phyloP scores from a whole-genome alignment of 371 early-diverging fungal species.

The Circinella minor region DNA sequence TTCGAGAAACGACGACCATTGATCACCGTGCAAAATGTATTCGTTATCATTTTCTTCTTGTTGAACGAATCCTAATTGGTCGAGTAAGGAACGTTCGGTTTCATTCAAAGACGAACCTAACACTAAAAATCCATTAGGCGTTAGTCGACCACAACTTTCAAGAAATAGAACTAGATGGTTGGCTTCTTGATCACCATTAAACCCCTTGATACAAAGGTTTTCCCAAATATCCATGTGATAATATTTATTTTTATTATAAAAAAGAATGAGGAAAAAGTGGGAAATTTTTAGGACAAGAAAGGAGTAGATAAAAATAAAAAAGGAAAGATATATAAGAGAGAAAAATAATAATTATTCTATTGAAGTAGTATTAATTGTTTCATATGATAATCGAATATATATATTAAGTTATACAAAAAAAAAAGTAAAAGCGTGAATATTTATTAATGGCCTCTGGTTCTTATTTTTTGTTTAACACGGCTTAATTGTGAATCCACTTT shows the following conservation, averaged over 20 bases:
- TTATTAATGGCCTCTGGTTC: neutral
- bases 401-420: too few relatives aligned
- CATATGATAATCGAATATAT: neutral
- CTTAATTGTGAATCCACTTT: constrained; percentile 56
- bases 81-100: constrained; percentile 4
- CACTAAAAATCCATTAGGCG: constrained; percentile 10
- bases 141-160: constrained; percentile 20
- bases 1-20: constrained; percentile 10
- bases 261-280: too few relatives aligned
- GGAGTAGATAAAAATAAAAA: too few relatives aligned
- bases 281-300: too few relatives aligned
- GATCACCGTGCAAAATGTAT: constrained; percentile 12
- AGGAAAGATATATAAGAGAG: neutral
- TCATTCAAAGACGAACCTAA: neutral
- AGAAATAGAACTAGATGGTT: constrained; percentile 33
- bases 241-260: neutral
- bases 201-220: constrained; percentile 24
- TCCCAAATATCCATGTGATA: constrained; percentile 29
- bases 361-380: neutral
- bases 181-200: constrained; percentile 26
- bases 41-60: neutral
- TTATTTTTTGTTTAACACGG: constrained; percentile 45
- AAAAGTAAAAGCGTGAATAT: too few relatives aligned
- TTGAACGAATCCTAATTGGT: constrained; percentile 15
- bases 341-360: neutral